A percentile compares a stretch with the other conserved stretches of the same genome.
Conservation (phyloP, 768 basidiomycete genomes). For the Trametes cubensis region DNA sequence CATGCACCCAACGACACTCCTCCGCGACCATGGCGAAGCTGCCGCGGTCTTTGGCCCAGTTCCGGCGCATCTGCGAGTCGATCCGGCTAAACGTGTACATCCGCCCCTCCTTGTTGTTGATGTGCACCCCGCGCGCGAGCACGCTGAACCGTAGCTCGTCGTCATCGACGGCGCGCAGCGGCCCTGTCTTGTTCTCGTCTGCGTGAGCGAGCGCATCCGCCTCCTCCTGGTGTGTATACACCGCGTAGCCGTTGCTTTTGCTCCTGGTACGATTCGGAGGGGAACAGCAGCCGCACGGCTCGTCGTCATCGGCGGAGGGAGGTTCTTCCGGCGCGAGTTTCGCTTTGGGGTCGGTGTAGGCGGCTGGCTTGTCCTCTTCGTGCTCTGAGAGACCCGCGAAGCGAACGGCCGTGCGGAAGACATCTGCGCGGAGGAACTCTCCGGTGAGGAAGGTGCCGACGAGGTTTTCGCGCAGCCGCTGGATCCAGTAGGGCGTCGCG, state of each 20-base stretch:
- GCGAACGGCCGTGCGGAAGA: constrained; percentile 39
- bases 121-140: constrained; percentile 40
- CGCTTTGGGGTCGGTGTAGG: constrained; percentile 8
- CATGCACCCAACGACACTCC: constrained; percentile 41
- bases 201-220: neutral
- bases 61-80: constrained; percentile 42
- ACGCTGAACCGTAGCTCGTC: constrained; percentile 40
- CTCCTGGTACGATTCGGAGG: neutral
- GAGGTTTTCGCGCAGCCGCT: constrained; percentile 40
- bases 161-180: constrained; percentile 16
- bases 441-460: constrained; percentile 44
- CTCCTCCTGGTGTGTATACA: constrained; percentile 4
- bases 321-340: constrained; percentile 9
- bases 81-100: constrained; percentile 45
- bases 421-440: constrained; percentile 43
- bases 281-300: constrained; percentile 4
- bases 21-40: constrained; percentile 44
- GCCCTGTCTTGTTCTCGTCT: constrained; percentile 10
- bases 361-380: constrained; percentile 10
- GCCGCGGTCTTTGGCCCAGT: constrained; percentile 42
- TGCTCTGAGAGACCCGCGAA: constrained; percentile 32
- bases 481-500: constrained; percentile 42
- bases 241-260: constrained; percentile 12
- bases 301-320: neutral
- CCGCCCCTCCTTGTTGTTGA: constrained; percentile 38